Evolutionary conservation across 257 asterid genomes (phyloP), one percentile per base, ranked within the genome.

Genomic region (Solanum sitiens): DNA sequence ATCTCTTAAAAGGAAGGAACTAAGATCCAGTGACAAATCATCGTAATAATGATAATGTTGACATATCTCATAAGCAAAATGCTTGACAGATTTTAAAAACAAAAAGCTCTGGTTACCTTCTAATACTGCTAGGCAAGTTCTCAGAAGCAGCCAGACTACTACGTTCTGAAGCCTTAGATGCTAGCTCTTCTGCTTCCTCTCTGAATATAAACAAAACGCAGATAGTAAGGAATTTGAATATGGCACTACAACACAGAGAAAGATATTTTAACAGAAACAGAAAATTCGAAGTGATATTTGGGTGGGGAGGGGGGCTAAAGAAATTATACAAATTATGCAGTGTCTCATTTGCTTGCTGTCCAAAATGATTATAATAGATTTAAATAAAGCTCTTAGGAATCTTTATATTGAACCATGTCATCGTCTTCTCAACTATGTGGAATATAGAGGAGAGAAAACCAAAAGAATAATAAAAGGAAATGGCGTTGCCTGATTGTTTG

Each of bases 121-220:
- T 90, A 87, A 95, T 87, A 90, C 84, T 88, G 76, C 89, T 89
- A 68, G 98, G 96, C 89, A 95, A 88, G 86, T 89, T 88, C 70
- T 70, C 88, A 18, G 84, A 86, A 61, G 87, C 47, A 44, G 75
- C 83, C 12, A 27, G 32, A 74, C 88, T 90, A 87, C 65, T 72
- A 70, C 59, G 84, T 89, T 88, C 90, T 40, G 94, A 87, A 87
- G 59, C 65, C 87, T 80, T 90, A 65, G 89, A 85, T 88, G 74
- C 92, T 30, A 95, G 20, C 87, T 93, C 98, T 91, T 93, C 92
- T 56, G 97, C 98, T 87, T 95, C 99, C 85, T 93, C 93, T 95
- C 98, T 96, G 61, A 37, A 37, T 5, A 37, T 37, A 37, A 37
- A 15, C 45, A 65, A 45, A 42, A 8, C 25, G 44, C 7, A 37